A percentile compares a stretch with the other conserved stretches of the same genome.
Conservation (phyloP, 2,329 filamentous ascomycete species). For the Colletotrichum tabaci region DNA sequence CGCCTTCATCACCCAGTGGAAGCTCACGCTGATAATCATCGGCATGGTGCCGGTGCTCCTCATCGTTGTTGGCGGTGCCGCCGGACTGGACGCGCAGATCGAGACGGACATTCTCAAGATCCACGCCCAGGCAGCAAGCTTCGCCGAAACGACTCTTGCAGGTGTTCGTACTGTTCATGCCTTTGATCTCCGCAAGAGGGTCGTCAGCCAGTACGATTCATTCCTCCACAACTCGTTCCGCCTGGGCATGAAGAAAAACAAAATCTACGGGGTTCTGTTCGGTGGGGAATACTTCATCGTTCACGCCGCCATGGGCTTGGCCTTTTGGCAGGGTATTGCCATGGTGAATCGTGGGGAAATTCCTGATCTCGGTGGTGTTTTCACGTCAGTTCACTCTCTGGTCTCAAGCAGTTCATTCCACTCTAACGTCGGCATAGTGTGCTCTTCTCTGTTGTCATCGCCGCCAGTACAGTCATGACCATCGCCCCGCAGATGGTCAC, state of each 20-base stretch:
- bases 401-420: background rate
- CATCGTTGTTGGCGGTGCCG: slow-evolving; percentile 7
- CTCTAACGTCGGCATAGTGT: slow-evolving; percentile 47
- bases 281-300: slow-evolving; percentile 59
- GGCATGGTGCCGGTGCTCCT: slow-evolving; percentile 9
- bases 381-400: slow-evolving; percentile 33
- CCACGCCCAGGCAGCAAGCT: slow-evolving; percentile 46
- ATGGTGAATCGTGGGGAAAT: slow-evolving; percentile 50
- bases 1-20: slow-evolving; percentile 34
- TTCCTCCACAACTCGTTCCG: slow-evolving; percentile 24
- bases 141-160: slow-evolving; percentile 48
- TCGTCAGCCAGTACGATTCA: slow-evolving; percentile 29
- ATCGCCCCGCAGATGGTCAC: slow-evolving; percentile 44
- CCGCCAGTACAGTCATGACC: slow-evolving; percentile 42
- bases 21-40: slow-evolving; percentile 24
- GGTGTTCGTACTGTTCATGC: slow-evolving; percentile 38
- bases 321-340: slow-evolving; percentile 51
- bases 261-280: slow-evolving; percentile 49
- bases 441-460: slow-evolving; percentile 47
- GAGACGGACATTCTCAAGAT: slow-evolving; percentile 47
- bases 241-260: slow-evolving; percentile 50
- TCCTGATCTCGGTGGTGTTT: slow-evolving; percentile 35
- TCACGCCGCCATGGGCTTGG: slow-evolving; percentile 43
- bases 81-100: slow-evolving; percentile 20
- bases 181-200: slow-evolving; percentile 32